phyloP scores from a whole-genome alignment of 805 yeast species.

The Lipomyces japonicus region DNA sequence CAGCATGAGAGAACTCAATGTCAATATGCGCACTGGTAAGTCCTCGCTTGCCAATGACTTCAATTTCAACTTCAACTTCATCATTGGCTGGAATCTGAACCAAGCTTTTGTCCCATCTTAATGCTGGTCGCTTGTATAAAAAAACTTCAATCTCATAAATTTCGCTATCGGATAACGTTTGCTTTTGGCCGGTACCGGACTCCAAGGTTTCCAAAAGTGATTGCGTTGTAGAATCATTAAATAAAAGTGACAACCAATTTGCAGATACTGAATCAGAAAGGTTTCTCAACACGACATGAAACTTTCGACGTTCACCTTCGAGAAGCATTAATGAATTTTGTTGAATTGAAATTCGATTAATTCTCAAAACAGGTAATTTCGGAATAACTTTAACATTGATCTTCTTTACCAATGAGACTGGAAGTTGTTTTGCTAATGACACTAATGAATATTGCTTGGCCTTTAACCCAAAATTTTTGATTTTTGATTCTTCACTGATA shows the following conservation, averaged over 20 bases:
- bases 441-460: slow-evolving; percentile 11
- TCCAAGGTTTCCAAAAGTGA: slow-evolving; percentile 53
- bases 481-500: neutral
- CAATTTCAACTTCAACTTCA: slow-evolving; percentile 50
- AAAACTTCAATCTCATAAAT: slow-evolving; percentile 72
- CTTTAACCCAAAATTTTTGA: slow-evolving; percentile 11
- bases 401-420: slow-evolving; percentile 17
- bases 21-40: slow-evolving; percentile 61
- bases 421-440: neutral
- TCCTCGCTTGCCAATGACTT: slow-evolving; percentile 68
- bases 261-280: slow-evolving; percentile 51
- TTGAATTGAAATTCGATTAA: slow-evolving; percentile 29
- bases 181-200: slow-evolving; percentile 30
- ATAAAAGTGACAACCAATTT: slow-evolving; percentile 56
- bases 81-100: slow-evolving; percentile 36
- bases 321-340: slow-evolving; percentile 70
- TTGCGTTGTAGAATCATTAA: slow-evolving; percentile 70
- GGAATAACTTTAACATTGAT: slow-evolving; percentile 41
- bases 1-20: slow-evolving; percentile 56
- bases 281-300: slow-evolving; percentile 55
- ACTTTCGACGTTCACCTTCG: slow-evolving; percentile 65
- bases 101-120: slow-evolving; percentile 42
- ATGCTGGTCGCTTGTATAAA: slow-evolving; percentile 54
- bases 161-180: slow-evolving; percentile 54
- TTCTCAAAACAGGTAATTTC: slow-evolving; percentile 56